These are phyloP conservation scores for Rhizoclosmatium sp. DNA, from an alignment of 192 early-diverging fungal genomes.

Conservation along the genomic window DNA sequence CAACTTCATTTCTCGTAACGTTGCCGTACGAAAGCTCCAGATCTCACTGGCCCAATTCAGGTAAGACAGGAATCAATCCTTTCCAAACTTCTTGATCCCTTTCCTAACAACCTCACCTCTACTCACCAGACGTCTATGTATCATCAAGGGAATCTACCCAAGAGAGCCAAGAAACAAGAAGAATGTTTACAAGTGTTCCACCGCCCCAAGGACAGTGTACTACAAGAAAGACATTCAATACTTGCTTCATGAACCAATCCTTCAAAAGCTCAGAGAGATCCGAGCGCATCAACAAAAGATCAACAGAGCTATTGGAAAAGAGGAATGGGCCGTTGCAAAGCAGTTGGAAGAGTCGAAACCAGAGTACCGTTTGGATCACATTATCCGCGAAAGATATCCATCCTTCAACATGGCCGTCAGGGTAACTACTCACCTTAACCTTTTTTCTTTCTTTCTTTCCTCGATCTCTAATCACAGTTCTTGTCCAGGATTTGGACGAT, in stretches of 20 bases:
- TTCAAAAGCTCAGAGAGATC: slow-evolving; percentile 92
- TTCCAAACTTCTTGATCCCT: not conserved
- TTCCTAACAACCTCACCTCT: not conserved
- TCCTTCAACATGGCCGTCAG: slow-evolving; percentile 31
- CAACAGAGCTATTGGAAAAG: slow-evolving; percentile 83
- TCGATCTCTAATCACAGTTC: not conserved
- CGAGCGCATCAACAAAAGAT: slow-evolving; percentile 88
- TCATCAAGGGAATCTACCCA: slow-evolving; percentile 99
- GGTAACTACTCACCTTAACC: not conserved
- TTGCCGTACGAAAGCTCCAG: slow-evolving; percentile 94
- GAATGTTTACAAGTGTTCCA: slow-evolving; percentile 90
- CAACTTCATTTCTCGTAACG: slow-evolving; percentile 90
- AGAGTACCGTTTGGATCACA: slow-evolving; percentile 88
- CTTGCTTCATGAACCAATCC: slow-evolving; percentile 91
- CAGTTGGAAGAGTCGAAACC: slow-evolving; percentile 80
- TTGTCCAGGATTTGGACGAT: slow-evolving; percentile 91
- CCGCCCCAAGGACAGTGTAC: slow-evolving; percentile 87
- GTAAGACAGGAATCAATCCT: slow-evolving; percentile 47
- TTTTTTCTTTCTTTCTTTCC: slow-evolving; percentile 8
- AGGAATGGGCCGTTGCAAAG: slow-evolving; percentile 80
- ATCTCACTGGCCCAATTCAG: slow-evolving; percentile 92
- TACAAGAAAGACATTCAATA: slow-evolving; percentile 97
- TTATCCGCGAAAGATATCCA: slow-evolving; percentile 87
- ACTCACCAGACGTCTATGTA: slow-evolving; percentile 84
- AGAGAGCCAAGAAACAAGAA: slow-evolving; percentile 93